These are phyloP conservation scores for Ophiosphaerella herpotricha DNA, from an alignment of 2,329 filamentous ascomycete species.

Conservation along the genomic window DNA sequence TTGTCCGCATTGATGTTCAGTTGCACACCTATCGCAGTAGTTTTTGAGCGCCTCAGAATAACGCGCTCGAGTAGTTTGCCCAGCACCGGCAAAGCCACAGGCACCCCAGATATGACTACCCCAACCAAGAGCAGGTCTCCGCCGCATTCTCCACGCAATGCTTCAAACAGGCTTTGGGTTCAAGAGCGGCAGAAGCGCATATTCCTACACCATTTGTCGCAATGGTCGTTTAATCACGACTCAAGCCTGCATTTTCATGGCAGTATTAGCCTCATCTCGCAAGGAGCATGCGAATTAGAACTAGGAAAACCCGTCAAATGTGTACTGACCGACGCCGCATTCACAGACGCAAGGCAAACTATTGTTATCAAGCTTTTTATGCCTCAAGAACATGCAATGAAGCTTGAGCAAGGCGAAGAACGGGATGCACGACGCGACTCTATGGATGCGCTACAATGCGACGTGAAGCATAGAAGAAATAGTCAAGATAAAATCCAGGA, in stretches of 20 bases:
- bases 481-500: background rate
- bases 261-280: conserved; percentile 25
- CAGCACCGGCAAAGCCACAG: conserved; percentile 1
- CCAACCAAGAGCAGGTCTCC: conserved; percentile 2
- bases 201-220: conserved; percentile 27
- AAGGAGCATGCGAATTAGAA: conserved; percentile 14
- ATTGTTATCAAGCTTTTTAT: conserved; percentile 34
- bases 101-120: conserved; percentile 6
- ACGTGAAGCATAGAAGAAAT: background rate
- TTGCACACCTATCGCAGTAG: background rate
- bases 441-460: conserved; percentile 4
- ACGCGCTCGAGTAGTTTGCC: conserved; percentile 4
- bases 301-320: conserved; percentile 36
- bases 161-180: conserved; percentile 18
- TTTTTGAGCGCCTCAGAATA: conserved; percentile 13
- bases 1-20: background rate
- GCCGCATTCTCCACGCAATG: conserved; percentile 15
- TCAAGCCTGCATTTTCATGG: conserved; percentile 36
- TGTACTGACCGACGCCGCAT: conserved; percentile 22
- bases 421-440: conserved; percentile 3
- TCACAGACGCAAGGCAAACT: conserved; percentile 18
- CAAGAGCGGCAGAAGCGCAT: conserved; percentile 23
- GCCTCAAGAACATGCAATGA: conserved; percentile 10
- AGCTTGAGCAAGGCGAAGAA: background rate
- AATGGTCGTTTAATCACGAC: conserved; percentile 36